Percentiles rank a stretch among this genome's conserved stretches.
phyloP scores from a whole-genome alignment of 2,329 filamentous ascomycete species.

The Akanthomyces lecanii region DNA sequence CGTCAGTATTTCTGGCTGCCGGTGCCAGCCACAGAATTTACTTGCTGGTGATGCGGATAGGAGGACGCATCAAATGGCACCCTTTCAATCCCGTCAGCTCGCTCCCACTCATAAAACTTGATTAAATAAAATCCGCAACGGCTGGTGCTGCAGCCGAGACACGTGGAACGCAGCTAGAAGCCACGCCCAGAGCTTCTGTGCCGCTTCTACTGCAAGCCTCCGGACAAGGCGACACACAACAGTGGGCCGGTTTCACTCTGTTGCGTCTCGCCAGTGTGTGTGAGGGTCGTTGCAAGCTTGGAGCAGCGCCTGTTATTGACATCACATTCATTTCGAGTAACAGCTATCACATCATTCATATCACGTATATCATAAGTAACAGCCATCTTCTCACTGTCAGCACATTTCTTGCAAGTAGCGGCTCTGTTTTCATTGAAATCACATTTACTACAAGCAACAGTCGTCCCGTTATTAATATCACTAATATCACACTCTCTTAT shows the following conservation, averaged over 20 bases:
- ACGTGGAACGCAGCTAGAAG: background rate
- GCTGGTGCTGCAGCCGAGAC: background rate
- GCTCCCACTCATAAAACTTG: background rate
- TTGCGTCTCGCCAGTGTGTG: background rate
- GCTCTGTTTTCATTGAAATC: no score
- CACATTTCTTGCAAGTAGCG: no score
- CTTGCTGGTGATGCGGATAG: no score
- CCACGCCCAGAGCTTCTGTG: background rate
- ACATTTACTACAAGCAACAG: no score
- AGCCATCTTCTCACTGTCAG: background rate
- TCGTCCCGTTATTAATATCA: no score
- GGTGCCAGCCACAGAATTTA: no score
- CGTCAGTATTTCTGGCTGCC: no score
- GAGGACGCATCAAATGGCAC: no score
- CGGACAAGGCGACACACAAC: constrained; percentile 2
- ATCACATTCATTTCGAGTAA: background rate
- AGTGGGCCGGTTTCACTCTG: constrained; percentile 8
- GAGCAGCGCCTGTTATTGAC: background rate
- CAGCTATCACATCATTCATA: no score
- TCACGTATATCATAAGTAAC: background rate
- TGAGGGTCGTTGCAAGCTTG: background rate
- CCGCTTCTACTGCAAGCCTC: background rate
- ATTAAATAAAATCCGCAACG: background rate
- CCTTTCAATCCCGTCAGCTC: no score
- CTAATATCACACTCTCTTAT: no score